phyloP scores from a whole-genome alignment of 1,284 basidiomycete genomes.

The Fomes fomentarius region DNA sequence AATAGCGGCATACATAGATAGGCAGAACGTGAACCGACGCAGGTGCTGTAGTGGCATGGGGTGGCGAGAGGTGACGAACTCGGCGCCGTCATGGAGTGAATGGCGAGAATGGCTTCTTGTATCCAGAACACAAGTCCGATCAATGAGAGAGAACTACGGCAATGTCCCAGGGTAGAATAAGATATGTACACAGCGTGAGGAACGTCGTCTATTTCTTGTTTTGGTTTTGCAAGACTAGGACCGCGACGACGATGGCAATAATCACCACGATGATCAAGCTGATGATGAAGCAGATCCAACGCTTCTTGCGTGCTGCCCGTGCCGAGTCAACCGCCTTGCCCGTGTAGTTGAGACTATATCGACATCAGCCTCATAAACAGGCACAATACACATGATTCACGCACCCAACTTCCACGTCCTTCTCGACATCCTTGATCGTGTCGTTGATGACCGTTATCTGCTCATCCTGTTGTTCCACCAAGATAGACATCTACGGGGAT shows the following conservation, averaged over 20 bases:
- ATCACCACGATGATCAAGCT: conserved; percentile 60
- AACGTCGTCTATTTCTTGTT: conserved; percentile 32
- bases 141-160: conserved; percentile 12
- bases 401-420: conserved; percentile 84
- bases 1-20: conserved; percentile 19
- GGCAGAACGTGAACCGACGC: conserved; percentile 4
- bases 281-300: conserved; percentile 88
- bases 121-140: conserved; percentile 12
- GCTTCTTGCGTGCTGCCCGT: conserved; percentile 89
- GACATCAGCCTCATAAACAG: background rate
- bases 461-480: conserved; percentile 94
- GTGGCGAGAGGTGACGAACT: too few species aligned
- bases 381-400: conserved; percentile 31
- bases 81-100: background rate
- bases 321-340: conserved; percentile 88
- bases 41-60: too few species aligned
- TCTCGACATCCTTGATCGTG: conserved; percentile 72
- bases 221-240: conserved; percentile 47
- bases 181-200: conserved; percentile 12
- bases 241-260: conserved; percentile 62
- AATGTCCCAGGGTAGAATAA: conserved; percentile 21
- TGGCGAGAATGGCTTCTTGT: conserved; percentile 7
- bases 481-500: conserved; percentile 76
- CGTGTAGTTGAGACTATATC: conserved; percentile 73
- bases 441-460: conserved; percentile 81